phyloP scores from a whole-genome alignment of 106 monocot species.

The Dendrobium officinale region DNA sequence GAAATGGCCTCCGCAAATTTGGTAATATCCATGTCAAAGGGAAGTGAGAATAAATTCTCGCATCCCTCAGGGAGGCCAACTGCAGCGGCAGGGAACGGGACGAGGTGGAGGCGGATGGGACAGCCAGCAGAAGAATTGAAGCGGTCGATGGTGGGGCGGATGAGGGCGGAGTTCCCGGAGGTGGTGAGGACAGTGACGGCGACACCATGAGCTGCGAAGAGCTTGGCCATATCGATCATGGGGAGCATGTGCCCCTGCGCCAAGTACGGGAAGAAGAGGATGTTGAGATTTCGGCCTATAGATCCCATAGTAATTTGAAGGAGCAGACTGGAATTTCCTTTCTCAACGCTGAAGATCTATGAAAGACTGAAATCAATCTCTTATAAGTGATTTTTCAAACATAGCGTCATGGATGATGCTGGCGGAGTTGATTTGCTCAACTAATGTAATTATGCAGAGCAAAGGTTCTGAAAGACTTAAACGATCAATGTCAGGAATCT shows the following conservation, averaged over 20 bases:
- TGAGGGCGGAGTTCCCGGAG: slow-evolving; percentile 2
- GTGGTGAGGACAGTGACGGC: slow-evolving; percentile 18
- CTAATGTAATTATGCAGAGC: too few relatives aligned
- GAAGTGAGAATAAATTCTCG: neutral
- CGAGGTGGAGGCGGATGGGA: slow-evolving; percentile 5
- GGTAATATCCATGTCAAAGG: neutral
- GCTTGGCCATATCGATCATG: neutral
- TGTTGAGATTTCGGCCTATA: too few relatives aligned
- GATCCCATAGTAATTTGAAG: too few relatives aligned
- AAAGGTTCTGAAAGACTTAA: too few relatives aligned
- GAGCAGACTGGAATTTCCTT: too few relatives aligned
- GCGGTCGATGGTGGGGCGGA: neutral
- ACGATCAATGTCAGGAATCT: too few relatives aligned
- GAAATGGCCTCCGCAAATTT: neutral
- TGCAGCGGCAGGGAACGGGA: neutral
- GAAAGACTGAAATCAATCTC: too few relatives aligned
- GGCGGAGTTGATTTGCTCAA: too few relatives aligned
- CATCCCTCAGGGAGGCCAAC: neutral
- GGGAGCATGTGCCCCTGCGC: neutral
- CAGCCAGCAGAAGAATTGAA: neutral
- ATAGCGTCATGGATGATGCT: too few relatives aligned
- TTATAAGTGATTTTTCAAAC: too few relatives aligned
- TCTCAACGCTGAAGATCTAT: too few relatives aligned
- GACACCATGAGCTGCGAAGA: slow-evolving; percentile 12
- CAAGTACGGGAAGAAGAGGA: neutral